Base-by-base conservation (phyloP, 2,329 filamentous ascomycete species). In the Neofusicoccum laricinum region DNA sequence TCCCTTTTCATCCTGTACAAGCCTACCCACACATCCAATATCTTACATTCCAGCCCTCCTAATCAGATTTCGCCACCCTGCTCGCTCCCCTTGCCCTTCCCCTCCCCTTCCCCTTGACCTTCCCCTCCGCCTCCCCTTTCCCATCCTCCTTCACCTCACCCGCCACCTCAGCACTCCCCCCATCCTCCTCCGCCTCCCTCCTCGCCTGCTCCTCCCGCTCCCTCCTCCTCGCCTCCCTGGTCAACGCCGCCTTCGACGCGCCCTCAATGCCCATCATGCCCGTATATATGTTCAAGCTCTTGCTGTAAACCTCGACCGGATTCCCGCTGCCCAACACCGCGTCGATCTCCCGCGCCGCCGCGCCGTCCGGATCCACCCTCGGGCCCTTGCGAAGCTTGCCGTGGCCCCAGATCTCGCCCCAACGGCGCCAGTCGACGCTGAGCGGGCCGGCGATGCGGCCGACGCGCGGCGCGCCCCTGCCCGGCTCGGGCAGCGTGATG, bases 401-500 rank as follows among this genome's bases (percentile, higher is more conserved):
- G 15, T 41, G 4, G 61, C 51, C 63, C 89, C 89, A 91, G 49
- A 93, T 86, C 68, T 87, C 81, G 21, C 80, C 79, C 90, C 90
- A 93, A 58, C 85, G 77, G 69, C 77, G 77, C 65, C 82, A 79
- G 66, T 86, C 82, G 36, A 80, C 78, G 62, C 86, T 81, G 69
- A 92, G 73, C 4, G 88, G 86, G 1, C 86, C 86, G 53, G 85
- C 79, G 21, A 92, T 79, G 40, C 80, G 80, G 1, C 91, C 91
- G 71, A 89, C 88, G 62, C 89, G 82, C 10, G 90, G 87, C 15
- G 83, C 70, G 1, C 85, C 85, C 1, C 86, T 86, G 61, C 89
- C 90, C 3, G 89, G 84, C 76, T 93, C 90, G 1, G 94, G 93
- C 34, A 97, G 80, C 74, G 91, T 93, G 58, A 98, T 82, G 90